Evolutionary conservation across 805 yeast species (phyloP), one percentile per base, ranked within the genome.

Genomic region (Maudiozyma serrabonitensis): DNA sequence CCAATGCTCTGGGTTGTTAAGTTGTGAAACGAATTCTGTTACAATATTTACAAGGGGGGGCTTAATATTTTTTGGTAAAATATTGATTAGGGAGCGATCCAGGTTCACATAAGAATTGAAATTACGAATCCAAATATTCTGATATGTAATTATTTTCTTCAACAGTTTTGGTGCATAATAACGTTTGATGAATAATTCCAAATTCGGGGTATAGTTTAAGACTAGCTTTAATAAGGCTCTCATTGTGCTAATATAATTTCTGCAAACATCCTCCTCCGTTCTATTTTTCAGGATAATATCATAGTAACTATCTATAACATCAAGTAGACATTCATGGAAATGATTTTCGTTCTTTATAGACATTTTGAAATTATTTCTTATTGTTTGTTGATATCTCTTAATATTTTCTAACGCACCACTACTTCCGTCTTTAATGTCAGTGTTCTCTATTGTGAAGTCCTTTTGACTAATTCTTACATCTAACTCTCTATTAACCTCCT

Each of bases 131-230:
- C 32, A 45, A 11, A 13, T n/a, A 39, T 47, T 26, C 19, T 38
- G 23, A 5, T 15, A 25, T 25, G 8, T 46, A 1, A 34, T n/a
- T 23, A 51, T 18, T 4, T 38, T 39, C 18, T 43, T 38, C 3
- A 48, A 28, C 8, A 52, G 31, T 12, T 26, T 15, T 26, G 52
- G 52, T 5, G 45, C 16, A 43, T 46, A 47, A 28, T 49, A 49
- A 6, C 46, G 25, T 8, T 45, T 15, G 6, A 56, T 28, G 41
- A 58, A 55, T 15, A n/a, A n/a, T 19, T 45, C 45, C 8, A 46
- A 38, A 19, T 55, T 43, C 12, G 59, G 59, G n/a, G 52, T 32
- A 41, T 54, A 56, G 43, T 52, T 32, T 6, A 44, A 9, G 5
- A 52, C 12, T 15, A 52, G 31, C 16, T 26, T 13, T 3, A 41